Conservation (phyloP, 129 eudicot species). For the Flaveria robusta region DNA sequence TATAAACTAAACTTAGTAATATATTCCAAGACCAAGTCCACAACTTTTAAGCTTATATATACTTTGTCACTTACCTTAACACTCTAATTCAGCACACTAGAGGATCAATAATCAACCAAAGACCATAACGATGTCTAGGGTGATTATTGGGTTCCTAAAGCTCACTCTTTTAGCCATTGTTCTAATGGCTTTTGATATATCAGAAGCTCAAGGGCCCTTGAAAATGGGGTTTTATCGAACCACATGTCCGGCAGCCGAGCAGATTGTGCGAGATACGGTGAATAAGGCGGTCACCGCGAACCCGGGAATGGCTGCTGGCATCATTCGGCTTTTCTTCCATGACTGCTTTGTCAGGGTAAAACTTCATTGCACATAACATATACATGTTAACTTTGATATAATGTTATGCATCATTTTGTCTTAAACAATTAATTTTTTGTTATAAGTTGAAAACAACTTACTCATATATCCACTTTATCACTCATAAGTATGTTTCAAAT, state of each 20-base stretch:
- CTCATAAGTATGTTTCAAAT: too few relatives aligned
- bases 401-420: too few relatives aligned
- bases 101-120: slow-evolving; percentile 1
- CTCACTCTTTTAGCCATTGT: slow-evolving; percentile 28
- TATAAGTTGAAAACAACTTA: too few relatives aligned
- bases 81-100: slow-evolving; percentile 5
- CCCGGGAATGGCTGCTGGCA: slow-evolving; percentile 60
- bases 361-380: not conserved
- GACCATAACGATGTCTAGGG: slow-evolving; percentile 20
- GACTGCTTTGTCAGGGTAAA: slow-evolving; percentile 61
- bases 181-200: slow-evolving; percentile 20
- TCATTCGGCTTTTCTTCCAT: slow-evolving; percentile 55
- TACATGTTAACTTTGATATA: too few relatives aligned
- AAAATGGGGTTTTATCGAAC: slow-evolving; percentile 41
- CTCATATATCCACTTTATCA: too few relatives aligned
- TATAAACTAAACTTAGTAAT: not conserved
- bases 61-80: slow-evolving; percentile 7
- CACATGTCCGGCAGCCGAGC: slow-evolving; percentile 47
- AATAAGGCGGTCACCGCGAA: slow-evolving; percentile 25
- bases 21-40: slow-evolving; percentile 5
- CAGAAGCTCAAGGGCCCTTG: slow-evolving; percentile 28
- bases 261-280: slow-evolving; percentile 41
- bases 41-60: slow-evolving; percentile 13
- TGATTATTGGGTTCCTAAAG: slow-evolving; percentile 22
- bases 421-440: too few relatives aligned